Percentiles rank a stretch among this genome's conserved stretches.
phyloP scores from a whole-genome alignment of 306 rosid genomes.

The Vigna radiata region DNA sequence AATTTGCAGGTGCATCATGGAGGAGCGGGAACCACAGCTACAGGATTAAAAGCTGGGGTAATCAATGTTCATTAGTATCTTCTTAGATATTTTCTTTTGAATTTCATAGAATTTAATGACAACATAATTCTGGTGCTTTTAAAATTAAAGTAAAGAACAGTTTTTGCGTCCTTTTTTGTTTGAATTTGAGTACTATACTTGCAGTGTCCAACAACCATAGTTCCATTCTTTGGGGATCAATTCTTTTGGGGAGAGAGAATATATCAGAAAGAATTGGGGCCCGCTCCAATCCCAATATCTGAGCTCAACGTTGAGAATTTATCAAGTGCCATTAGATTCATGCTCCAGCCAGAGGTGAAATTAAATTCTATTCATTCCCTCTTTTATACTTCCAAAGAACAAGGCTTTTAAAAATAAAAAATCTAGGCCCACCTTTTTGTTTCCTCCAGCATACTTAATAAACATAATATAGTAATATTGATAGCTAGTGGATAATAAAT shows the following conservation, averaged over 20 bases:
- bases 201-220: constrained; percentile 96
- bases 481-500: constrained; percentile 19
- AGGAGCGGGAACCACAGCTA: constrained; percentile 97
- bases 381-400: neutral
- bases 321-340: constrained; percentile 77
- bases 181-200: constrained; percentile 43
- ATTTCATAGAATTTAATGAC: neutral
- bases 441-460: neutral
- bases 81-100: constrained; percentile 21
- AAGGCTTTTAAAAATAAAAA: constrained; percentile 11
- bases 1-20: constrained; percentile 95
- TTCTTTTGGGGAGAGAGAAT: constrained; percentile 97
- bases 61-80: constrained; percentile 49
- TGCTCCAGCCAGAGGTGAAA: constrained; percentile 94
- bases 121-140: constrained; percentile 20
- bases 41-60: constrained; percentile 98
- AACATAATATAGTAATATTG: constrained; percentile 17
- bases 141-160: neutral
- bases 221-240: constrained; percentile 98
- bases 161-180: neutral
- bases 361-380: constrained; percentile 17
- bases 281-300: constrained; percentile 79
- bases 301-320: constrained; percentile 69
- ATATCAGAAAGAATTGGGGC: constrained; percentile 79
- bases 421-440: neutral